Conservation (phyloP, 768 basidiomycete genomes). For the Serendipita indica region DNA sequence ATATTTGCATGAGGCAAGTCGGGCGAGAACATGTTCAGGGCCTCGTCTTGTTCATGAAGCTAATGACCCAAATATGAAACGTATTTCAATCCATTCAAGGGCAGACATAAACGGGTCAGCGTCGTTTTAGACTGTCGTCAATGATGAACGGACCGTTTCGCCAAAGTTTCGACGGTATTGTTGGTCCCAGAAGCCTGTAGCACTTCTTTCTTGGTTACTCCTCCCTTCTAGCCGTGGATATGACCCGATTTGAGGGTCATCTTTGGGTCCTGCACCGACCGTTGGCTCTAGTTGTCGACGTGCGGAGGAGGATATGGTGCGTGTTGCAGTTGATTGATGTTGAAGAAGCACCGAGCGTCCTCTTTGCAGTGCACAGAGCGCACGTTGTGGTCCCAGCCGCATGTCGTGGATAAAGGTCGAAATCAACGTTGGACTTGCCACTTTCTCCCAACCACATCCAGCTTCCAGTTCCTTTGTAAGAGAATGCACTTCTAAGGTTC, state of each 20-base stretch:
- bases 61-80: slow-evolving; percentile 21
- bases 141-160: slow-evolving; percentile 65
- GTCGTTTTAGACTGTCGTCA: slow-evolving; percentile 19
- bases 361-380: not conserved
- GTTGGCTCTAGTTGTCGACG: not conserved
- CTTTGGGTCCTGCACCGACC: not conserved
- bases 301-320: not conserved
- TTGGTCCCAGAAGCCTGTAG: slow-evolving; percentile 60
- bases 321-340: not conserved
- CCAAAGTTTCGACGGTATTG: slow-evolving; percentile 70
- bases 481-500: not conserved
- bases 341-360: not conserved
- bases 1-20: slow-evolving; percentile 43
- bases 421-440: not conserved
- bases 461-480: not conserved
- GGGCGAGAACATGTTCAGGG: slow-evolving; percentile 78
- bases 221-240: slow-evolving; percentile 59
- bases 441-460: not conserved
- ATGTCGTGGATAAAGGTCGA: not conserved
- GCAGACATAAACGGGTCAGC: slow-evolving; percentile 13
- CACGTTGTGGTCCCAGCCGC: not conserved
- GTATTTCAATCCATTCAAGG: not conserved
- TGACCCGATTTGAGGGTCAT: slow-evolving; percentile 52
- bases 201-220: slow-evolving; percentile 46
- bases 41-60: slow-evolving; percentile 70